Evolutionary conservation across 306 rosid species (phyloP).

Genomic region (Arachis stenosperma): DNA sequence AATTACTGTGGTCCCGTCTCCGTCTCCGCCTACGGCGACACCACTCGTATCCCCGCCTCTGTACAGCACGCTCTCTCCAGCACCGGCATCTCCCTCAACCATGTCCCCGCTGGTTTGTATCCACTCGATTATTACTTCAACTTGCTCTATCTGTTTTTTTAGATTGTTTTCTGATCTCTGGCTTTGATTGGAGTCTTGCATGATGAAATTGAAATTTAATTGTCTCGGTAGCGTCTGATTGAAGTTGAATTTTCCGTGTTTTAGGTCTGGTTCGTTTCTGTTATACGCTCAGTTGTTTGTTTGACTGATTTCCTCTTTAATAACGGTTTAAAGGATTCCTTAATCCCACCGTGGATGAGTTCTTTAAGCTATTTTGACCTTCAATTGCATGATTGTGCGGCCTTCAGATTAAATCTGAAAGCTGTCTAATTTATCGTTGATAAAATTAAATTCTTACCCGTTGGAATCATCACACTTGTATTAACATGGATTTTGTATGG

Average conservation of each 20-base stretch:
- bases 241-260: too few species aligned
- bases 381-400: background rate
- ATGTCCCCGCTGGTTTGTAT: slow-evolving; percentile 79
- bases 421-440: background rate
- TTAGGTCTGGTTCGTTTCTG: background rate
- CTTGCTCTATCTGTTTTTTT: background rate
- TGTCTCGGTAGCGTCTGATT: background rate
- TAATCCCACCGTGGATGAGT: background rate
- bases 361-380: background rate
- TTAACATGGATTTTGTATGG: background rate
- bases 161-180: background rate
- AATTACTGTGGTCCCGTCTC: slow-evolving; percentile 84
- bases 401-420: background rate
- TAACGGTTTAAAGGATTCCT: background rate
- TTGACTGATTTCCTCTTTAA: background rate
- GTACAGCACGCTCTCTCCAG: slow-evolving; percentile 89
- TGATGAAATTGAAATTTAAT: background rate
- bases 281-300: background rate
- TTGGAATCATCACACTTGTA: background rate
- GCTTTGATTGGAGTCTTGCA: background rate
- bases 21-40: slow-evolving; percentile 87
- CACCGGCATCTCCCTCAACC: slow-evolving; percentile 88
- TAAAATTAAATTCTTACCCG: background rate
- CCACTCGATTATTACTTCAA: background rate
- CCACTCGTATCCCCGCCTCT: slow-evolving; percentile 61